phyloP scores from a whole-genome alignment of 805 yeast genomes.

The Hanseniaspora opuntiae region DNA sequence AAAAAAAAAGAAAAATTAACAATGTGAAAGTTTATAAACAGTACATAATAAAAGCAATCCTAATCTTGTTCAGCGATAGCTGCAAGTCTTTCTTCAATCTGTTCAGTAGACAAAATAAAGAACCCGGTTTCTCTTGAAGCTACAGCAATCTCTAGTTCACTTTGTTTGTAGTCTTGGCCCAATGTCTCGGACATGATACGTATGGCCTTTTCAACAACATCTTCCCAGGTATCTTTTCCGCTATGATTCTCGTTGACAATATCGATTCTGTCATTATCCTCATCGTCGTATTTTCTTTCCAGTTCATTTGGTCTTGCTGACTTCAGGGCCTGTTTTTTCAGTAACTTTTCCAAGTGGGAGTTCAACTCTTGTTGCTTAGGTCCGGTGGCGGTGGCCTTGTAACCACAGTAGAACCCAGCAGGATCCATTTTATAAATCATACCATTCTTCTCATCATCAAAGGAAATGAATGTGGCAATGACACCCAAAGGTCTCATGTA shows the following conservation, averaged over 20 bases:
- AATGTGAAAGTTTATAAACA: background rate
- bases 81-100: conserved; percentile 86
- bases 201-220: conserved; percentile 80
- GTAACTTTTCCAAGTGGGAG: conserved; percentile 78
- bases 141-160: conserved; percentile 86
- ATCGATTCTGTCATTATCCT: conserved; percentile 16
- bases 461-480: conserved; percentile 72
- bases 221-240: conserved; percentile 42
- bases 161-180: conserved; percentile 85
- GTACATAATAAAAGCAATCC: background rate
- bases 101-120: conserved; percentile 61
- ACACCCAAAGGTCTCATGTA: conserved; percentile 98
- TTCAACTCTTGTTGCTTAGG: conserved; percentile 95
- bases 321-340: conserved; percentile 56
- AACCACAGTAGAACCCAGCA: conserved; percentile 87
- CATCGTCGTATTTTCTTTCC: conserved; percentile 12
- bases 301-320: conserved; percentile 7
- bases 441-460: conserved; percentile 85
- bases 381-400: conserved; percentile 86
- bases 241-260: background rate
- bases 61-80: conserved; percentile 94
- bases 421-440: conserved; percentile 88
- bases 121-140: conserved; percentile 60
- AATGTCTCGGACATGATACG: conserved; percentile 72
- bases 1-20: background rate